These are phyloP conservation scores for Mycena floridula DNA, from an alignment of 768 basidiomycete species.

Conservation along the genomic window DNA sequence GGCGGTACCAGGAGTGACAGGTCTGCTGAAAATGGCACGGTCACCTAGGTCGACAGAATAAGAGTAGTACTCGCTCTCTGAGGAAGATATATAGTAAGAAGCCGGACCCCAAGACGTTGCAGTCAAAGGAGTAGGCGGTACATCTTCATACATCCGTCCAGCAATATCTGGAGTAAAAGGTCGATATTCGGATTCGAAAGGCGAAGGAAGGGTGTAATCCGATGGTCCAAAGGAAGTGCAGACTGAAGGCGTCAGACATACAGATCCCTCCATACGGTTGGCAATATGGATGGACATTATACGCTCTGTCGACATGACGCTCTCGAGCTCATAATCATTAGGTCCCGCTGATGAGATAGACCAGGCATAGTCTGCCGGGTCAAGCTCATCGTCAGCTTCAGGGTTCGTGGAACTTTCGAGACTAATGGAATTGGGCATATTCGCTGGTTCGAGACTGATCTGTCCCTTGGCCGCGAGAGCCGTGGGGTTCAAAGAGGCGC, in stretches of 20 bases:
- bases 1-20: slow-evolving; percentile 35
- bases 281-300: slow-evolving; percentile 53
- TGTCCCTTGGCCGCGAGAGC: slow-evolving; percentile 45
- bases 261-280: slow-evolving; percentile 48
- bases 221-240: slow-evolving; percentile 53
- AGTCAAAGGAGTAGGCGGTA: slow-evolving; percentile 44
- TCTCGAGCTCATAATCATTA: slow-evolving; percentile 33
- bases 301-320: slow-evolving; percentile 26
- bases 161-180: slow-evolving; percentile 56
- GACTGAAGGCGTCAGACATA: slow-evolving; percentile 45
- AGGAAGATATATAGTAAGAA: slow-evolving; percentile 21
- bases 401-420: slow-evolving; percentile 21
- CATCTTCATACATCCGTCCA: slow-evolving; percentile 47
- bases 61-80: slow-evolving; percentile 18
- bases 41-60: slow-evolving; percentile 42
- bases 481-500: slow-evolving; percentile 41
- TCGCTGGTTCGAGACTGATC: slow-evolving; percentile 42
- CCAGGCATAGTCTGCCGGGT: slow-evolving; percentile 65
- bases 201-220: slow-evolving; percentile 38
- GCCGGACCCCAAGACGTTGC: slow-evolving; percentile 42
- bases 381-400: slow-evolving; percentile 34
- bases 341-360: slow-evolving; percentile 69
- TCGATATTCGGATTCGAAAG: slow-evolving; percentile 26
- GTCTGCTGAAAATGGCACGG: slow-evolving; percentile 36
- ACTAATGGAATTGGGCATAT: slow-evolving; percentile 39